Evolutionary conservation across 768 basidiomycete species (phyloP).

Genomic region (Tylopilus vinaceipallidus): DNA sequence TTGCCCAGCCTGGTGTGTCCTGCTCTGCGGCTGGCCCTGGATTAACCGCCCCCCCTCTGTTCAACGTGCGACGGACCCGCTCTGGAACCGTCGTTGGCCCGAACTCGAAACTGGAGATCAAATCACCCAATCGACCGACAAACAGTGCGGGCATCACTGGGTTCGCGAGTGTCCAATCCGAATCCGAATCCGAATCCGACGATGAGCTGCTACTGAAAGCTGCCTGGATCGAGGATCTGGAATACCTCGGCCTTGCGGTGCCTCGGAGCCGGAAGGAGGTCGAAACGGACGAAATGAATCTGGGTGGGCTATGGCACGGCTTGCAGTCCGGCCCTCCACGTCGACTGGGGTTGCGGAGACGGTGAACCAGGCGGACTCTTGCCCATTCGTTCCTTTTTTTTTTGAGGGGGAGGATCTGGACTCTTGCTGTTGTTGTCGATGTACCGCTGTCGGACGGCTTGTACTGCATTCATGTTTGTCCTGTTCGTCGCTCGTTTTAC

Average conservation of each 20-base stretch:
- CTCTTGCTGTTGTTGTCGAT: background rate
- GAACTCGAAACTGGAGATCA: slow-evolving; percentile 21
- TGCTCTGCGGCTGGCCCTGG: slow-evolving; percentile 2
- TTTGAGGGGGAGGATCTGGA: too few relatives aligned
- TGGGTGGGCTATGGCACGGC: slow-evolving; percentile 14
- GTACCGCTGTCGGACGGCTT: slow-evolving; percentile 5
- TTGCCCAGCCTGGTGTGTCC: slow-evolving; percentile 16
- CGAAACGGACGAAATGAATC: slow-evolving; percentile 31
- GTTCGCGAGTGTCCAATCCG: slow-evolving; percentile 1
- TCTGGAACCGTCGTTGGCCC: slow-evolving; percentile 47
- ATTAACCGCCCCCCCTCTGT: background rate
- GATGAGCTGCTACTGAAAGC: slow-evolving; percentile 23
- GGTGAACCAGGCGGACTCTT: background rate
- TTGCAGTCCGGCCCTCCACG: slow-evolving; percentile 6
- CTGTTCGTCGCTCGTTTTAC: background rate
- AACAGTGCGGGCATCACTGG: background rate
- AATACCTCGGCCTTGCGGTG: slow-evolving; percentile 19
- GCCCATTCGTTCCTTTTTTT: background rate
- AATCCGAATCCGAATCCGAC: slow-evolving; percentile 20
- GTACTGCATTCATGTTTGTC: background rate
- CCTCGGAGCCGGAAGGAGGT: background rate
- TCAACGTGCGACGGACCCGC: slow-evolving; percentile 40
- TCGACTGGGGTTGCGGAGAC: slow-evolving; percentile 9
- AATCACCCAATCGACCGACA: background rate
- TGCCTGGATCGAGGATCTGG: slow-evolving; percentile 22